A percentile compares a stretch with the other conserved stretches of the same genome.
Conservation (phyloP, 495 filamentous ascomycete genomes). For the Hypoxylon lenormandii region DNA sequence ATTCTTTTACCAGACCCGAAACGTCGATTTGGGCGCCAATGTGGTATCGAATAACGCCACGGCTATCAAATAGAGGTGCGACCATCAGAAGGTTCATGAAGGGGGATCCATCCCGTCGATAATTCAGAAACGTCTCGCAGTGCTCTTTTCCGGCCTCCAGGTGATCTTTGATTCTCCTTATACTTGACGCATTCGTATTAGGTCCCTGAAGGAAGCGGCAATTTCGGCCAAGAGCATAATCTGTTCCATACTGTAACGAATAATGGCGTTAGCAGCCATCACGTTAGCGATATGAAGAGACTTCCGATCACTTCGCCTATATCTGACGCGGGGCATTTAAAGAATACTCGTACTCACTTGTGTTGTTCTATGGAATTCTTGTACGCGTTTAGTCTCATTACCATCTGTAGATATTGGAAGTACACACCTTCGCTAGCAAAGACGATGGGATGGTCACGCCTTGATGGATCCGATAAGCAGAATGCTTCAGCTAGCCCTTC, state of each 20-base stretch:
- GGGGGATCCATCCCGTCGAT: constrained; percentile 72
- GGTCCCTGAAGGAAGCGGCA: constrained; percentile 74
- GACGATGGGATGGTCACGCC: constrained; percentile 79
- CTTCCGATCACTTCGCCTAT: no score
- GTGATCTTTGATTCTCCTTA: constrained; percentile 67
- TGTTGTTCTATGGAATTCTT: constrained; percentile 72
- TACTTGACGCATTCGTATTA: constrained; percentile 63
- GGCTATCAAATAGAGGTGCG: constrained; percentile 71
- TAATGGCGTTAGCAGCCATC: neutral
- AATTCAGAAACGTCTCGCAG: constrained; percentile 76
- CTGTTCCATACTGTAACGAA: constrained; percentile 61
- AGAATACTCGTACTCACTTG: constrained; percentile 50
- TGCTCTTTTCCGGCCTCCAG: constrained; percentile 70
- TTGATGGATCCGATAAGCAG: constrained; percentile 78
- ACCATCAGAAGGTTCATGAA: constrained; percentile 77
- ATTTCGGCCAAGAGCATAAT: constrained; percentile 70
- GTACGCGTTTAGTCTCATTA: constrained; percentile 13
- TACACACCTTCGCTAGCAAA: constrained; percentile 79
- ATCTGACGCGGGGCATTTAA: neutral
- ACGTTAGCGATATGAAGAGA: neutral
- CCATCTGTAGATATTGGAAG: neutral
- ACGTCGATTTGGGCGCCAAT: constrained; percentile 75
- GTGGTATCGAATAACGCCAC: constrained; percentile 69
- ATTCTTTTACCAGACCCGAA: constrained; percentile 68
- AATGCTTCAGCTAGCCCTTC: constrained; percentile 82